Evolutionary conservation across 2,329 filamentous ascomycete genomes (phyloP), one percentile per base, ranked within the genome.

Genomic region (Alternaria longipes): DNA sequence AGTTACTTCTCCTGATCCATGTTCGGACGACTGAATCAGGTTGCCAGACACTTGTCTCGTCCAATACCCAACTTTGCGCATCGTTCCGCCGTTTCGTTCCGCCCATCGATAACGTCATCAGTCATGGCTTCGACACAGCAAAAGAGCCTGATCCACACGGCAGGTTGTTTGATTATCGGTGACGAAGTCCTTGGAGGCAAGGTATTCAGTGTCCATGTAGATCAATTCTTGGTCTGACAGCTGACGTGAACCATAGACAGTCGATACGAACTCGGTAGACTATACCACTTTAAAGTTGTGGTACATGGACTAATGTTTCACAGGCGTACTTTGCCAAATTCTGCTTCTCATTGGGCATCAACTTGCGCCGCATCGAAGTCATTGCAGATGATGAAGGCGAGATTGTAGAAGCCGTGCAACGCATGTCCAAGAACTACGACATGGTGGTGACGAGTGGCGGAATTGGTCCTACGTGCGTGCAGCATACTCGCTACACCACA

Each of bases 111-210:
- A 65, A 77, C 78, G 77, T 80, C 78, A 77, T 74, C 76, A 50
- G 71, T 74, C 64, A 83, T 85, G 72, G 81, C 84, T 32, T 49
- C 65, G 36, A 83, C 87, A 54, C 84, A 86, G 65, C 85, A 85
- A 72, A 83, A 85, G 71, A 84, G 89, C 74, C 89, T 86, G 62
- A 96, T 98, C 69, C 89, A 93, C 75, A 97, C 94, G 47, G 95
- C 94, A 11, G 94, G 91, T 58, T 97, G 93, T 79, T 81, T 98
- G 66, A 93, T 99, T 62, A 98, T 99, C 72, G 94, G 94, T n/a
- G 94, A 98, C 81, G 94, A 97, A 79, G 93, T 98, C 5, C 84
- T 98, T 4, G 94, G 93, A 22, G 94, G 95, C 71, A 98, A 98
- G 90, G 94, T 93, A 78, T 66, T 14, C 32, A 36, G 12, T 14